Evolutionary conservation across 805 yeast species (phyloP), one percentile per base, ranked within the genome.

Genomic region (Ogataea siamensis): DNA sequence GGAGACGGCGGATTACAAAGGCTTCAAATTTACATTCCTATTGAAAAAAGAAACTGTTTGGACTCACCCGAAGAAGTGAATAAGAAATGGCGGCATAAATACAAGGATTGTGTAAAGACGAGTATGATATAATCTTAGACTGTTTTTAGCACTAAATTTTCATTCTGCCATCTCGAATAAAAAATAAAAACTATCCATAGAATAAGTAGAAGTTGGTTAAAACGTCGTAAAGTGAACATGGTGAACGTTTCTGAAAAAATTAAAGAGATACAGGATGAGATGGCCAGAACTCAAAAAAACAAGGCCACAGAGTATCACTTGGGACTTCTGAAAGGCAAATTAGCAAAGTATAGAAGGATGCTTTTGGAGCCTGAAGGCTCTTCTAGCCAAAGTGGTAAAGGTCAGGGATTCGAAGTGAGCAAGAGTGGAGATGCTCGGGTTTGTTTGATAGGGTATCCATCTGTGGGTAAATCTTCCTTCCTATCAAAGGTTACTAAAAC

Each of bases 271-370:
- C 95, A 89, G 65, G 87, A 81, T 65, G 99, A 91, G 63, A 80
- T 91, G 71, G 78, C 95, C 22, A 75, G 96, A 45, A 91, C 99
- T 21, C 99, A 91, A 60, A 91, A 93, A 70, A 91, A 91, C 59
- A 91, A 91, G 66, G 98, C 99, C 46, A 91, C 99, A 1, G 98
- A 91, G 68, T 89, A 93, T 63, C 99, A 91, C 61, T 73, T 91
- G 56, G 98, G 99, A 47, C 74, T 91, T 16, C 70, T 93, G 37
- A 89, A 91, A 64, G 99, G 98, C 38, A 93, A 91, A 60, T 74
- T 93, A 28, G 99, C 99, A 7, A 73, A 95, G 47, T 85, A 85
- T 56, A 76, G 98, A 57, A 81, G 94, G 54, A 96, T 91, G 68
- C 72, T 91, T 34, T 70, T 91, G 32, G 97, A 89, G 49, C 98